phyloP scores from a whole-genome alignment of 2,329 filamentous ascomycete genomes.

The Cordyceps farinosa region DNA sequence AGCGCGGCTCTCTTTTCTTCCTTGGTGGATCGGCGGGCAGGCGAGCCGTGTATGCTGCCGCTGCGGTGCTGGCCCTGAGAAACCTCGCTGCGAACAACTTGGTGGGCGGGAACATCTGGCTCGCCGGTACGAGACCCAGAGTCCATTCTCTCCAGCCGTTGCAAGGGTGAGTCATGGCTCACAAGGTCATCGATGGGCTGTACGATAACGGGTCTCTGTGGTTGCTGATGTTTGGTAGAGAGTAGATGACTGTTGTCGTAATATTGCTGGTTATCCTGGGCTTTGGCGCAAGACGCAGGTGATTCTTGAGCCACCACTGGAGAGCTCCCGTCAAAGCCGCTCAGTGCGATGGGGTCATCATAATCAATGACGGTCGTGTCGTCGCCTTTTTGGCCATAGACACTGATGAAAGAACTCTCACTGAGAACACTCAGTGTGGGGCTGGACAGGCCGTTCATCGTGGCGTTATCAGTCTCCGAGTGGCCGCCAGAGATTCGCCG shows the following conservation, averaged over 20 bases:
- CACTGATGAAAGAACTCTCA: slow-evolving; percentile 63
- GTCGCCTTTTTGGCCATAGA: slow-evolving; percentile 51
- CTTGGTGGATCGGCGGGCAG: slow-evolving; percentile 31
- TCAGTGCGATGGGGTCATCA: slow-evolving; percentile 31
- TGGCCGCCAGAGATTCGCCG: slow-evolving; percentile 44
- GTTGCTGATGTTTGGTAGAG: not conserved
- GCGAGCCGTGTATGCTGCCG: slow-evolving; percentile 23
- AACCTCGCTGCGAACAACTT: not conserved
- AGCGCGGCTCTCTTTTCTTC: slow-evolving; percentile 48
- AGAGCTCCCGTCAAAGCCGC: slow-evolving; percentile 25
- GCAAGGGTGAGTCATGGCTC: slow-evolving; percentile 46
- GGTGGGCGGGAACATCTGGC: not conserved
- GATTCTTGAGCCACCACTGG: slow-evolving; percentile 3
- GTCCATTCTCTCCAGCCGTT: slow-evolving; percentile 47
- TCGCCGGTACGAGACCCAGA: not conserved
- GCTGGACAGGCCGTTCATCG: slow-evolving; percentile 44
- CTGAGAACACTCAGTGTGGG: slow-evolving; percentile 62
- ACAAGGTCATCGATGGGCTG: slow-evolving; percentile 46
- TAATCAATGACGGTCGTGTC: slow-evolving; percentile 27
- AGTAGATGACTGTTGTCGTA: not conserved
- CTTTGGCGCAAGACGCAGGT: slow-evolving; percentile 10
- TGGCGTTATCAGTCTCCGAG: slow-evolving; percentile 33
- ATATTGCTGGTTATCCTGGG: not conserved
- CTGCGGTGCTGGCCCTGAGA: slow-evolving; percentile 6
- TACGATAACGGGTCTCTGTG: slow-evolving; percentile 20